Evolutionary conservation across 2,329 filamentous ascomycete genomes (phyloP).

Genomic region (Helicocarpus griseus): DNA sequence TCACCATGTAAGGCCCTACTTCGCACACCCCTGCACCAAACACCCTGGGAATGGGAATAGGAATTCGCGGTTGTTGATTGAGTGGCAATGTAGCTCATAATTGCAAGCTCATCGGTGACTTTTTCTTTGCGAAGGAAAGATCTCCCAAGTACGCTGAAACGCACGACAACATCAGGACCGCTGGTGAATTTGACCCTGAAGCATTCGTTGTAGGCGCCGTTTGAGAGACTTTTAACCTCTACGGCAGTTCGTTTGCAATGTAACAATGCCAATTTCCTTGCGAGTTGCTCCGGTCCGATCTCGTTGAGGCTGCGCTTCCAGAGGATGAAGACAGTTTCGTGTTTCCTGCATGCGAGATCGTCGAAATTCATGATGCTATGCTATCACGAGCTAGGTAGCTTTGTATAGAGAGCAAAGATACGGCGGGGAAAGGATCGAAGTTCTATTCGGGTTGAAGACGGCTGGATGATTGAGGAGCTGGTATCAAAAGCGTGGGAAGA

Average conservation of each 20-base stretch:
- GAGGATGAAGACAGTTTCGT: constrained; percentile 5
- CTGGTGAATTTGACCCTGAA: constrained; percentile 12
- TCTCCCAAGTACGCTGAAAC: constrained; percentile 11
- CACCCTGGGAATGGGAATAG: constrained; percentile 18
- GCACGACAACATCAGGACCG: constrained; percentile 12
- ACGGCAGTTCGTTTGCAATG: background rate
- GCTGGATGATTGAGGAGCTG: too few relatives aligned
- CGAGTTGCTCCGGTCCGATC: constrained; percentile 3
- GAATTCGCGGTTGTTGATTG: constrained; percentile 16
- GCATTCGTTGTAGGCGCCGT: constrained; percentile 14
- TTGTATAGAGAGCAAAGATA: too few relatives aligned
- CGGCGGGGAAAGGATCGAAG: too few relatives aligned
- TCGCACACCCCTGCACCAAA: constrained; percentile 15
- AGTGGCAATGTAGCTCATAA: constrained; percentile 15
- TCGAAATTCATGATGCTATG: constrained; percentile 7
- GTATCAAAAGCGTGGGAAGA: too few relatives aligned
- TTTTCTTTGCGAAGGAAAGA: constrained; percentile 12
- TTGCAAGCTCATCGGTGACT: constrained; percentile 8
- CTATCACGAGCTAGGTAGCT: too few relatives aligned
- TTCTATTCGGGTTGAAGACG: too few relatives aligned
- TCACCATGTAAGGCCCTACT: constrained; percentile 19
- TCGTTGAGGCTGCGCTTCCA: constrained; percentile 5
- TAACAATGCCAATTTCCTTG: constrained; percentile 4
- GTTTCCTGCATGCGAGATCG: constrained; percentile 6
- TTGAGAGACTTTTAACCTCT: background rate